Evolutionary conservation across 306 rosid genomes (phyloP), one percentile per base, ranked within the genome.

Genomic region (Prunus armeniaca): DNA sequence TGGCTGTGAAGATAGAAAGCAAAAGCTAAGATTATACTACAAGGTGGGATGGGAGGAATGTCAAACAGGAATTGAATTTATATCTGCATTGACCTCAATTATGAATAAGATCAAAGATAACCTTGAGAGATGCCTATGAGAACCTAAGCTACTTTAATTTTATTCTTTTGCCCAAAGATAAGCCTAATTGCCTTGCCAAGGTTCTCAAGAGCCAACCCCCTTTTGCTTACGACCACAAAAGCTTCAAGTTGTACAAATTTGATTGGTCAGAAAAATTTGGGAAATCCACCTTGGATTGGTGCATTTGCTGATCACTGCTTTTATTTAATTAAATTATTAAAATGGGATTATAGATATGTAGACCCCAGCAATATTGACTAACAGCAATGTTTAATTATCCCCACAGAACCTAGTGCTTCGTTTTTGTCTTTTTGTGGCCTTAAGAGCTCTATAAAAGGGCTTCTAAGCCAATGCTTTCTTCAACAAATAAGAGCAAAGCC

Each of bases 401-500:
- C 13, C 34, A 46, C n/a, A 19, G 28, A 25, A 27, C 58, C 9
- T 57, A 2, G 10, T 64, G 10, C 6, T 74, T 63, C n/a, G 28
- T 50, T 14, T 50, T 15, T 15, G 15, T 22, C 20, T 22, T 0
- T 68, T 63, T 45, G 50, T 60, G 58, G 74, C 64, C 62, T 71
- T 64, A 67, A 73, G 76, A 57, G 43, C 2, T 72, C 76, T 72
- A 72, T 72, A 83, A 60, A 54, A 62, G 74, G 78, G 30, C 14
- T 75, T 78, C 72, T 56, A 58, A 72, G n/a, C 78, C 78, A 74
- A 69, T 71, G 58, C 77, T 55, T 41, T 75, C 76, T 50, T 78
- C 78, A 75, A 61, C 73, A 7, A 73, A 55, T 52, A 66, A 22
- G 69, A 6, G 20, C 27, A 71, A 24, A 65, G 62, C 32, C n/a